Evolutionary conservation across 2,329 filamentous ascomycete species (phyloP).

Genomic region (Alternaria sp.): DNA sequence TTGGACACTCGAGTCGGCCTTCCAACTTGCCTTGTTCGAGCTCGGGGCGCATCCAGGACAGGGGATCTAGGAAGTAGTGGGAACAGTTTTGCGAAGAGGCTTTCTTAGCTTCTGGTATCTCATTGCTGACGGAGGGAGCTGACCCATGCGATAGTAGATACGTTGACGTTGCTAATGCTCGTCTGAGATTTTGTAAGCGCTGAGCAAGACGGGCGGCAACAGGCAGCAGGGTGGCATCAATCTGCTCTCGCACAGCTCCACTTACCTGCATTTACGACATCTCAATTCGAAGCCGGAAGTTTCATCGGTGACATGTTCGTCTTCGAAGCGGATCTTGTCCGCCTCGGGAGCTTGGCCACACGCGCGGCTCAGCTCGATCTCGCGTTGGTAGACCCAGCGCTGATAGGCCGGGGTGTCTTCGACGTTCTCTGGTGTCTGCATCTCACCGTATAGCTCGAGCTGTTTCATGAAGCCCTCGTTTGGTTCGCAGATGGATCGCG

Average conservation of each 20-base stretch:
- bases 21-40: conserved; percentile 84
- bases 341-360: conserved; percentile 79
- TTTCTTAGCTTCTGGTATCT: conserved; percentile 14
- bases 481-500: conserved; percentile 80
- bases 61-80: conserved; percentile 88
- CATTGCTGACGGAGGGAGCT: conserved; percentile 24
- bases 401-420: conserved; percentile 79
- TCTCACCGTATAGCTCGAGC: conserved; percentile 83
- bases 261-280: conserved; percentile 88
- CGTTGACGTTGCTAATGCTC: conserved; percentile 66
- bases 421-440: conserved; percentile 76
- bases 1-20: conserved; percentile 84
- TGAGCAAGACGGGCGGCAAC: conserved; percentile 15
- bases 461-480: conserved; percentile 93
- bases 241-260: conserved; percentile 14
- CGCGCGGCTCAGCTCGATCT: conserved; percentile 71
- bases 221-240: conserved; percentile 11
- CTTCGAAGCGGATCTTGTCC: conserved; percentile 80
- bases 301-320: conserved; percentile 60
- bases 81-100: conserved; percentile 63
- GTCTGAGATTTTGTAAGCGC: conserved; percentile 52
- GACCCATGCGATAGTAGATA: conserved; percentile 72
- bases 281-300: conserved; percentile 67
- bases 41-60: conserved; percentile 91
- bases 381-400: conserved; percentile 72